Conservation (phyloP, 1,284 basidiomycete genomes). For the Malassezia pachydermatis region DNA sequence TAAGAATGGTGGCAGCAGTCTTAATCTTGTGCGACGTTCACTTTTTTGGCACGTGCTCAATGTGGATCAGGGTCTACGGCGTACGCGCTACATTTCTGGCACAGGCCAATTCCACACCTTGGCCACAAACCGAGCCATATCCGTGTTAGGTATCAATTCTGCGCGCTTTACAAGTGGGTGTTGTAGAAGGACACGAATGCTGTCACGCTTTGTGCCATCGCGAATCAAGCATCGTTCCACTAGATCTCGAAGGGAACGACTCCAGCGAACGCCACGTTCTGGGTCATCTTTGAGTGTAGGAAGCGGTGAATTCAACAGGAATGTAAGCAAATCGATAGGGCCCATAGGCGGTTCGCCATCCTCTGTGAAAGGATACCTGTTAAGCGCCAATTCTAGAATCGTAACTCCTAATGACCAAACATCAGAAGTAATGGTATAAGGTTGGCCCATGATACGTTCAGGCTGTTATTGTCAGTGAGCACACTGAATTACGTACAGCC, state of each 20-base stretch:
- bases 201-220: conserved; percentile 58
- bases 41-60: too few species aligned
- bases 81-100: too few species aligned
- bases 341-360: conserved; percentile 59
- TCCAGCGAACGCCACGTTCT: conserved; percentile 58
- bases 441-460: conserved; percentile 76
- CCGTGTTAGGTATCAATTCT: conserved; percentile 60
- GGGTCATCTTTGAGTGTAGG: conserved; percentile 59
- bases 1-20: too few species aligned
- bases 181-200: conserved; percentile 69
- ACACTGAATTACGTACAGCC: conserved; percentile 60
- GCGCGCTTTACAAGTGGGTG: conserved; percentile 82
- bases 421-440: conserved; percentile 86
- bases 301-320: conserved; percentile 79
- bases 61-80: too few species aligned
- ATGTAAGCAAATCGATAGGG: conserved; percentile 83
- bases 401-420: conserved; percentile 97
- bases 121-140: conserved; percentile 61
- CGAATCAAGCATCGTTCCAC: conserved; percentile 68
- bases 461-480: conserved; percentile 65
- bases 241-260: conserved; percentile 80
- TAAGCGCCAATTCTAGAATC: conserved; percentile 82
- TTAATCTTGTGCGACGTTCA: too few species aligned
- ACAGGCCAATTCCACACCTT: conserved; percentile 70
- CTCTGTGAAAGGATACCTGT: conserved; percentile 87